Base-by-base conservation (phyloP, 1,139 yeast genomes). In the Neolecta irregularis region DNA sequence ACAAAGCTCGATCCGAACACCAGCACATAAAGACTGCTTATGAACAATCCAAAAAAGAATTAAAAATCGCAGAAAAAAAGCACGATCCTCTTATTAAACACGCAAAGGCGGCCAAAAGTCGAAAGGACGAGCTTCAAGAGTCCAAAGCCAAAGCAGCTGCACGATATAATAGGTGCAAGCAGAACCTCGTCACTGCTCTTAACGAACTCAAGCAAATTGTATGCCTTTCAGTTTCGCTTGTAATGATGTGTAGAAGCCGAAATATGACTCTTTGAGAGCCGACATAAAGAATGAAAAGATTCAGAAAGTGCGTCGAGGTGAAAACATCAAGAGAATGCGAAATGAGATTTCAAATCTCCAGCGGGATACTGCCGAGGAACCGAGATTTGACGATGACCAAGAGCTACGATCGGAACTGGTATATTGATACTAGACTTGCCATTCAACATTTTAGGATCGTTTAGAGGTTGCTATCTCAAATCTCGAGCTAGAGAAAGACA, bases 11-110 rank as follows among this genome's bases (percentile, higher is more conserved):
- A n/a, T n/a, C n/a, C n/a, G n/a, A n/a, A n/a, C n/a, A n/a, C n/a
- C 34, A 29, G 20, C 30, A 28, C 5, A 16, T 18, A 13, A 29
- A 26, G 8, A 35, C 33, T 15, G 26, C 25, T 6, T 32, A 30
- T 4, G 67, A 65, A 0, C 66, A 62, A 37, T 67, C 72, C 6
- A 53, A 53, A 34, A 62, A 60, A 30, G 56, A 57, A 12, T 50
- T 61, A 26, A 61, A 59, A 23, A 62, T 57, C 24, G 57, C 64
- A 11, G 51, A 58, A 25, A 52, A 53, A 1, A 36, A 45, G 11
- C 21, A 42, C 4, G 39, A 34, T 5, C 33, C 30, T 36, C 25
- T 37, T 26, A 26, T n/a, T n/a, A n/a, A n/a, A n/a, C n/a, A n/a
- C n/a, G n/a, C n/a, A n/a, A n/a, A n/a, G n/a, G n/a, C n/a, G n/a